phyloP scores from a whole-genome alignment of 768 basidiomycete genomes.

The Boletellus ananas region DNA sequence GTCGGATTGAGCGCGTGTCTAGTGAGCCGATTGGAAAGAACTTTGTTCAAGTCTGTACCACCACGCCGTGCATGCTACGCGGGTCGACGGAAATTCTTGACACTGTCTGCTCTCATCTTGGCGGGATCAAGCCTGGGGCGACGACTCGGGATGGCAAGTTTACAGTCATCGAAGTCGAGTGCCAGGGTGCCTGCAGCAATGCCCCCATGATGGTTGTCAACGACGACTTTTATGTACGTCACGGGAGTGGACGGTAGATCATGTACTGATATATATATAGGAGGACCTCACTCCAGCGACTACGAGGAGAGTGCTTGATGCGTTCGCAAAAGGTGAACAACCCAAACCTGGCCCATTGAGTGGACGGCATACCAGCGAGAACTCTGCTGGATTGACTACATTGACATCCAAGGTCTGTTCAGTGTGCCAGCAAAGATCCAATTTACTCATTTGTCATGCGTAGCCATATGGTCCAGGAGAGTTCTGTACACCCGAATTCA shows the following conservation, averaged over 20 bases:
- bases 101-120: conserved; percentile 78
- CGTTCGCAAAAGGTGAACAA: conserved; percentile 76
- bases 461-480: conserved; percentile 95
- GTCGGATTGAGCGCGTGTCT: not conserved
- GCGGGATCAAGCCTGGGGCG: conserved; percentile 79
- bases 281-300: conserved; percentile 79
- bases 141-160: conserved; percentile 97
- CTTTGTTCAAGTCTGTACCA: conserved; percentile 98
- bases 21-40: conserved; percentile 92
- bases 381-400: conserved; percentile 85
- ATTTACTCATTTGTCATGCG: conserved; percentile 11
- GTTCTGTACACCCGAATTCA: conserved; percentile 81
- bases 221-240: conserved; percentile 91
- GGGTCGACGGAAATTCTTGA: conserved; percentile 90
- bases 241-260: not conserved
- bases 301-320: conserved; percentile 76
- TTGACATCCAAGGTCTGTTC: conserved; percentile 66
- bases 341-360: conserved; percentile 95
- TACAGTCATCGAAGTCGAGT: conserved; percentile 97
- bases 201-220: conserved; percentile 95
- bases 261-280: conserved; percentile 42
- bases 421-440: not conserved
- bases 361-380: conserved; percentile 83
- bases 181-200: conserved; percentile 97
- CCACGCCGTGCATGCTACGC: conserved; percentile 94